Evolutionary conservation across 108 stramenopile species (phyloP), one percentile per base, ranked within the genome.

Genomic region (Discostella stelligeroides): DNA sequence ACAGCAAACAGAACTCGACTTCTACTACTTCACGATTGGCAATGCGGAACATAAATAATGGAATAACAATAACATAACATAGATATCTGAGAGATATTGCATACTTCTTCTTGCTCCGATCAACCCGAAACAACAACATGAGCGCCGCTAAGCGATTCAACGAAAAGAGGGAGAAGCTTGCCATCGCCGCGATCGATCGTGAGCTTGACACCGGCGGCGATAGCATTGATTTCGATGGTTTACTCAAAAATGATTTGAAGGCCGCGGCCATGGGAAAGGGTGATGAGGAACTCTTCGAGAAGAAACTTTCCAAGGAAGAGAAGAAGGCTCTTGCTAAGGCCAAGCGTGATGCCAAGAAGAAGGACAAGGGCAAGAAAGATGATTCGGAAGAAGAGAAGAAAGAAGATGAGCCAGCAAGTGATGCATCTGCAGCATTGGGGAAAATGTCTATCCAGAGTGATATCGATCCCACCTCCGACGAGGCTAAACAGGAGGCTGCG

Each of bases 251-350:
- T 30, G 95, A 92, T 57, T 61, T 78, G 20, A 87, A 90, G 23
- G 95, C 80, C 42, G 88, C 91, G 0, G 95, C 95, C 53, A 92
- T 94, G 92, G 95, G 95, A 37, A 84, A 94, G 63, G 95, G 95
- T 10, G 95, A 94, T 63, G 90, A 89, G 17, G 90, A 94, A 63
- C 71, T 96, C 45, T 96, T 89, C 66, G 95, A 92, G 66, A 94
- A 94, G 84, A 96, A 96, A 78, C 42, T 94, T 66, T 80, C 80
- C 63, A 96, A 96, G 68, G 95, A 95, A 68, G 95, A 94, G 73
- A 94, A 94, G 84, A 97, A 97, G 73, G 92, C 92, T 2, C 58
- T 76, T n/a, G 88, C 88, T 43, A 94, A 94, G 55, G 88, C 88
- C 0, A 85, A 85, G 42, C 85, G 90, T n/a, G 94, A 92, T 28